Evolutionary conservation across 2,329 filamentous ascomycete species (phyloP), one percentile per base, ranked within the genome.

Genomic region (Neofusicoccum umdonicola): DNA sequence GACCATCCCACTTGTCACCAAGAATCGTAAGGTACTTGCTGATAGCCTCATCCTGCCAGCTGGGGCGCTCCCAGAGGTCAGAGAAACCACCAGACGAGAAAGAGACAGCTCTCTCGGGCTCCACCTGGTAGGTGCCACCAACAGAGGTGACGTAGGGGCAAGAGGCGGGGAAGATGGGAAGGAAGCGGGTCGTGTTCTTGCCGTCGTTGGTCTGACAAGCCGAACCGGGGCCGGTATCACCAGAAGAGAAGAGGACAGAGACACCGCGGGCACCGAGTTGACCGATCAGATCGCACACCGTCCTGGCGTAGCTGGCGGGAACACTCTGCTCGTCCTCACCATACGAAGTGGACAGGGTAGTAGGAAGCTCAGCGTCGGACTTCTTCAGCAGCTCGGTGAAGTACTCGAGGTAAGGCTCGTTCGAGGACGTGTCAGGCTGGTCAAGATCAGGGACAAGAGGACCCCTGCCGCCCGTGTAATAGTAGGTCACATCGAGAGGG

Each of bases 141-240:
- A 82, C 78, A 1, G 78, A 72, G 3, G 81, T 83, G 13, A 83
- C 78, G 67, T 80, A 83, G 0, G 80, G 81, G 69, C 81, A 83
- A 1, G 78, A 71, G 17, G 79, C 80, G 1, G 81, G 81, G 71
- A 83, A 82, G 17, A 76, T 75, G 12, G 81, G 79, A 27, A 78
- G 68, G 68, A 82, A 82, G 4, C 76, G 77, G 3, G 74, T 76
- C 1, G 72, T 77, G 68, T 79, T 79, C 54, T 75, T 78, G 66
- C 78, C 79, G 52, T 81, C 78, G 68, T 83, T 83, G 65, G 76
- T 77, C 66, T 77, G 74, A 71, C 81, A 83, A 12, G 75, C 75
- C 22, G 75, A 78, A 12, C 77, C 77, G 19, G 77, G 72, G 34
- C 77, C 77, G 6, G 74, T 78, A 65, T 79, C 77, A 48, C 77